Base-by-base conservation (phyloP, 176 grass and related monocot genomes). In the Alopecurus myosuroides region DNA sequence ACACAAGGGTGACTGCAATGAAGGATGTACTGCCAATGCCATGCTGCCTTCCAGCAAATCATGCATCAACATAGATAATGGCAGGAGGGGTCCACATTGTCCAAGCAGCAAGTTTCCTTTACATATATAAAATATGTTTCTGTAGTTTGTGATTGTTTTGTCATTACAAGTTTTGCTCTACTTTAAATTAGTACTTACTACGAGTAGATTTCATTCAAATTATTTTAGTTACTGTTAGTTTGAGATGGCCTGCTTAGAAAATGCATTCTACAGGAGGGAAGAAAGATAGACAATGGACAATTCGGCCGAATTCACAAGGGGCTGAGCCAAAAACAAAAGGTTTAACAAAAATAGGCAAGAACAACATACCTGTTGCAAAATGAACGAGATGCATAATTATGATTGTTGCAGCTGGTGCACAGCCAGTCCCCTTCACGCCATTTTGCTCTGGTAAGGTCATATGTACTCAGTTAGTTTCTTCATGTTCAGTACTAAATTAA, bases 401-500 rank as follows among this genome's bases (percentile, higher is more conserved):
- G 97, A 91, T 99, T 99, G 83, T 89, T 96, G 85, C 97, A 99
- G 76, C 86, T 94, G 66, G 67, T 92, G 83, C 93, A 96, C 90
- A 99, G 86, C 97, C 97, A 99, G 76, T 99, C 97, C 37, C 97
- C 97, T 44, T 99, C 89, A 29, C 93, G 93, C 97, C 97, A 99
- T 92, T 94, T 99, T 77, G 87, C 89, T 88, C 97, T 99, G 70
- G 23, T 60, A 88, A 75, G 56, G 22, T 69, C 7, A 84, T 50
- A 33, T 31, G 19, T 35, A 46, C 18, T 30, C 30, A 56, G 20
- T 66, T 79, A 57, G 74, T 11, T 37, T 66, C 55, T 74, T 58
- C 11, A 75, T 64, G 31, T 75, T 6, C 26, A 40, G 22, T 8
- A 29, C 48, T 57, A 83, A 20, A 63, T 61, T 76, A 79, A n/a